Evolutionary conservation across 176 grass and related monocot genomes (phyloP).

Genomic region (Coix lacrymajobi): DNA sequence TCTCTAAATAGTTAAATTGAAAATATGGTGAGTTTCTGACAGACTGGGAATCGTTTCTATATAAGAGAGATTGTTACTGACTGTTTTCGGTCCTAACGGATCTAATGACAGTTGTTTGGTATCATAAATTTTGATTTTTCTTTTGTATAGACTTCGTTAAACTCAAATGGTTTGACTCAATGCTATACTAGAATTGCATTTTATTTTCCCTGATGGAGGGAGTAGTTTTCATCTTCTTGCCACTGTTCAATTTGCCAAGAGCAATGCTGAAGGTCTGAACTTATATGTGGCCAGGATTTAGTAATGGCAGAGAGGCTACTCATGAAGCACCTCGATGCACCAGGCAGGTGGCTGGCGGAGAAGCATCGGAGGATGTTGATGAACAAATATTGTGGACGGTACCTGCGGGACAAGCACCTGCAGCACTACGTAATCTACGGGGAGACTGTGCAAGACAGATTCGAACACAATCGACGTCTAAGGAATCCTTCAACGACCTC

Average conservation of each 20-base stretch:
- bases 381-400: slow-evolving; percentile 97
- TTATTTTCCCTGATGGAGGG: neutral
- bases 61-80: no score
- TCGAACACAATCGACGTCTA: slow-evolving; percentile 80
- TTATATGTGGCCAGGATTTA: slow-evolving; percentile 57
- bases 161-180: no score
- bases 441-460: slow-evolving; percentile 76
- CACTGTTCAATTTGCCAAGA: neutral
- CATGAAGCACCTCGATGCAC: slow-evolving; percentile 98
- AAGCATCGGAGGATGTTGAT: slow-evolving; percentile 82
- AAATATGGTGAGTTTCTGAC: no score
- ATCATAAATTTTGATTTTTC: no score
- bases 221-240: neutral
- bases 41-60: no score
- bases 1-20: no score
- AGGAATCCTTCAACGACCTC: slow-evolving; percentile 91
- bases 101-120: no score
- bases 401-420: slow-evolving; percentile 80
- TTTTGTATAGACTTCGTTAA: no score
- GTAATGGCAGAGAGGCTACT: slow-evolving; percentile 92
- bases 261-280: slow-evolving; percentile 2
- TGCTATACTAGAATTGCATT: no score
- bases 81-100: no score
- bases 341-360: slow-evolving; percentile 85
- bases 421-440: slow-evolving; percentile 84